phyloP scores from a whole-genome alignment of 2,329 filamentous ascomycete species.

The Aspergillus neoniger region DNA sequence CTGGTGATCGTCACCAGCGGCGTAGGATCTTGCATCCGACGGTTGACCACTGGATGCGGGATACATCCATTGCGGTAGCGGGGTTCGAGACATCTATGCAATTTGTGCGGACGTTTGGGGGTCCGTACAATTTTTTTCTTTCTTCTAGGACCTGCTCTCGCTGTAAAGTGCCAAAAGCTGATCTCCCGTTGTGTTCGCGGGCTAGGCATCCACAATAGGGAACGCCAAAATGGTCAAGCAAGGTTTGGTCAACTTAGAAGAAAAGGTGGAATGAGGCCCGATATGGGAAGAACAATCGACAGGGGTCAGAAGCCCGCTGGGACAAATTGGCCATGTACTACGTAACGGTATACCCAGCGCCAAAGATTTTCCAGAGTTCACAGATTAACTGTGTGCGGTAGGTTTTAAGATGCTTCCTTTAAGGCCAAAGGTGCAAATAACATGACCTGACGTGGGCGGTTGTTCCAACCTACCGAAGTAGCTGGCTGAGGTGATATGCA shows the following conservation, averaged over 20 bases:
- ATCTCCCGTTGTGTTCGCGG: conserved; percentile 10
- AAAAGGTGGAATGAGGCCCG: conserved; percentile 21
- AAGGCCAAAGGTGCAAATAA: neutral
- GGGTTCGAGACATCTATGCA: conserved; percentile 36
- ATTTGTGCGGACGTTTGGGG: conserved; percentile 11
- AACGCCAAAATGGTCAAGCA: conserved; percentile 14
- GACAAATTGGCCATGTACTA: neutral
- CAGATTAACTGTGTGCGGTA: neutral
- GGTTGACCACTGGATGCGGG: conserved; percentile 26
- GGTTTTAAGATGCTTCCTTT: neutral
- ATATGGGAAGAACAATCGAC: conserved; percentile 19
- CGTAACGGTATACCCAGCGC: conserved; percentile 1
- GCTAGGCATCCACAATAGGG: conserved; percentile 18
- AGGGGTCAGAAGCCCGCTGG: neutral
- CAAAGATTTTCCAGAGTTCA: neutral
- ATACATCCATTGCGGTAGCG: conserved; percentile 32
- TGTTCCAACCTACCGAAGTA: conserved; percentile 14
- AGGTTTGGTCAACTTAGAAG: conserved; percentile 9
- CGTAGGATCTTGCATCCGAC: conserved; percentile 20
- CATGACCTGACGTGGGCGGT: conserved; percentile 12
- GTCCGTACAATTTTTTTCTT: neutral
- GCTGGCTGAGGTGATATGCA: conserved; percentile 16
- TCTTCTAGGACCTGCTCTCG: neutral
- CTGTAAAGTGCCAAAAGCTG: neutral
- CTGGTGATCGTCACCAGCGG: conserved; percentile 18